Base-by-base conservation (phyloP, 345 rosid species). In the Citrus sp. region DNA sequence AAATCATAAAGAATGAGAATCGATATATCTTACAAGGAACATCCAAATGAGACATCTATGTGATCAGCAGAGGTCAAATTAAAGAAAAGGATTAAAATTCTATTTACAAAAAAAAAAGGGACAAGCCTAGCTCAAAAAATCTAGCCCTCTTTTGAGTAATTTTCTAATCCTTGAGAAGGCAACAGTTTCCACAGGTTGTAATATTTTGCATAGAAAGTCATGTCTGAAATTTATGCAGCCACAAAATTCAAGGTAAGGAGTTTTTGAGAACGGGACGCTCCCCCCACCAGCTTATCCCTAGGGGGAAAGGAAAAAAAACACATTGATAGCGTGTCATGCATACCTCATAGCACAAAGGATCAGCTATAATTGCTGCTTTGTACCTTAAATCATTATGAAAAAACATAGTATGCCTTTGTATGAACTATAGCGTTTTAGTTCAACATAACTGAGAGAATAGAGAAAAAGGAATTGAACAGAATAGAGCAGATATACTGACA, bases 271-370 rank as follows among this genome's bases (percentile, higher is more conserved):
- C 0, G 12, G 16, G 51, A 9, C 1, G 0, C 51, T 42, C 3
- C 4, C 51, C 51, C 4, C 51, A 42, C 51, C 51, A 0, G 51
- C 51, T 42, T 12, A 42, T 42, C 4, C 51, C 16, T 0, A 12
- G 4, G 51, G 14, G 3, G 4, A 12, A 42, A 10, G 2, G 2
- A 35, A 75, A 79, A 54, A 24, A 64, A 61, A 3, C 54, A 34
- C 16, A 54, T 27, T 27, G 37, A 70, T 25, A 76, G 35, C 54
- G 72, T 27, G 16, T 37, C 74, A 32, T 70, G 69, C 77, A 67
- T 91, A 92, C 99, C 98, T 96, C 99, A 76, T 91, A 94, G 84
- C 99, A 94, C 70, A 96, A 85, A 62, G 99, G 98, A 86, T 96
- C 99, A 67, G 98, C 98, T 87, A 90, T 96, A 75, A 96, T 85